These are phyloP conservation scores for Colletotrichum australisinense DNA, from an alignment of 2,329 filamentous ascomycete species.

Conservation along the genomic window DNA sequence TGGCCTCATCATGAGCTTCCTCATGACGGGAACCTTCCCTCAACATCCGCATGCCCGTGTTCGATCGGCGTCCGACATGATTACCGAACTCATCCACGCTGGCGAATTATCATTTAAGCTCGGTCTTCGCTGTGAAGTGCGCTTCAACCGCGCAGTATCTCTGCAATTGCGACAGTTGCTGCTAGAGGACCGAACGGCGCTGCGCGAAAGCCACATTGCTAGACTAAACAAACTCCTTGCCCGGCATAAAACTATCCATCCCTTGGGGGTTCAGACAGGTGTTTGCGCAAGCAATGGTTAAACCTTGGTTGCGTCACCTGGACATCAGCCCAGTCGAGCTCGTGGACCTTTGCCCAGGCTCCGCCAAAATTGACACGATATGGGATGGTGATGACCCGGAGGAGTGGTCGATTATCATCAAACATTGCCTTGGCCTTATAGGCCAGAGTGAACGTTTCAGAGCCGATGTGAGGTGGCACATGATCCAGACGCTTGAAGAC, in stretches of 20 bases:
- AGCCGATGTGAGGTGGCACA: slow-evolving; percentile 2
- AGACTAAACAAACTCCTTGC: slow-evolving; percentile 1
- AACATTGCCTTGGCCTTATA: neutral
- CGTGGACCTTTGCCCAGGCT: too few species aligned
- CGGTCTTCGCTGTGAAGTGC: neutral
- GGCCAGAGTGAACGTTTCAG: neutral
- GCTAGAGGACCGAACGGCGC: slow-evolving; percentile 1
- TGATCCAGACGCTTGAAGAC: neutral
- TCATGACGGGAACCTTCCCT: slow-evolving; percentile 14
- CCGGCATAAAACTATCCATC: neutral
- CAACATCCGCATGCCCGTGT: neutral
- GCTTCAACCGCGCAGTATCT: neutral
- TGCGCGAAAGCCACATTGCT: neutral
- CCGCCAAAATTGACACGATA: too few species aligned
- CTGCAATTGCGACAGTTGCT: slow-evolving; percentile 25
- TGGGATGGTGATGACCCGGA: neutral
- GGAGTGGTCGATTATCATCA: neutral
- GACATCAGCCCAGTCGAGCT: neutral
- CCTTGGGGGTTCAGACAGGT: neutral
- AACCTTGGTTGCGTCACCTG: slow-evolving; percentile 19
- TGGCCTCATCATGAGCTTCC: slow-evolving; percentile 15
- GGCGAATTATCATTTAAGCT: neutral
- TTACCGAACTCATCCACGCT: slow-evolving; percentile 15
- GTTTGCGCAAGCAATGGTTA: slow-evolving; percentile 21
- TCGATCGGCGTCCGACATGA: neutral